Evolutionary conservation across 2,329 filamentous ascomycete species (phyloP).

Genomic region (Zasmidium citrigriseum): DNA sequence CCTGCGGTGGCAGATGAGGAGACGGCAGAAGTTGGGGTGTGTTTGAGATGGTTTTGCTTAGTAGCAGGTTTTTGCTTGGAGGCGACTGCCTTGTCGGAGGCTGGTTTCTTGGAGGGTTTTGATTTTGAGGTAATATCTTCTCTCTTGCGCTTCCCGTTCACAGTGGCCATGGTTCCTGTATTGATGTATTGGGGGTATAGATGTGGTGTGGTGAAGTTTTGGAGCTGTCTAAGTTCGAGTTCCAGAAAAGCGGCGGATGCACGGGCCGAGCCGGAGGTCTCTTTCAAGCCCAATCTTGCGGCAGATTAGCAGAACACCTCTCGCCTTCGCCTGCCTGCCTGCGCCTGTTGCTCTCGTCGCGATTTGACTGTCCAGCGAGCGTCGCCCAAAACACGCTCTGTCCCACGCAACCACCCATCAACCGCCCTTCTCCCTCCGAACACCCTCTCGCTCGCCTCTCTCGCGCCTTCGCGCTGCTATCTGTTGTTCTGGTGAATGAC

Average conservation of each 20-base stretch:
- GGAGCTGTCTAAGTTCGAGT: no score
- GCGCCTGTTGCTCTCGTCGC: constrained; percentile 3
- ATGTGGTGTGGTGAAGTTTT: no score
- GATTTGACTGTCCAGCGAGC: constrained; percentile 5
- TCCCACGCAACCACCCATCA: neutral
- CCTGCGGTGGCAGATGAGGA: neutral
- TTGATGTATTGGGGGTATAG: no score
- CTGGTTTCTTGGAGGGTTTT: constrained; percentile 19
- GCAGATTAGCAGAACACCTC: neutral
- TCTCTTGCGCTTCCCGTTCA: constrained; percentile 28
- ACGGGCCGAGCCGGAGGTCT: neutral
- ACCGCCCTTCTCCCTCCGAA: constrained; percentile 2
- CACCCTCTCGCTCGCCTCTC: neutral
- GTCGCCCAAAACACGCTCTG: neutral
- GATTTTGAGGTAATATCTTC: constrained; percentile 10
- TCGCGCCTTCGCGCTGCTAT: constrained; percentile 13
- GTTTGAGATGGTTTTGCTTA: constrained; percentile 6
- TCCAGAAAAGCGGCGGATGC: no score
- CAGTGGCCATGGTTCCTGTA: neutral
- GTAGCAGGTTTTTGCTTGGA: constrained; percentile 14
- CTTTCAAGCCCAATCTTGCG: neutral
- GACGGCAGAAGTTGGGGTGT: constrained; percentile 2
- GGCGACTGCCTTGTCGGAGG: neutral
- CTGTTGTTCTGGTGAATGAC: constrained; percentile 41
- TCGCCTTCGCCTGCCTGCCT: neutral